A percentile compares a stretch with the other conserved stretches of the same genome.
phyloP scores from a whole-genome alignment of 768 basidiomycete genomes.

The Pleurotus djamor region DNA sequence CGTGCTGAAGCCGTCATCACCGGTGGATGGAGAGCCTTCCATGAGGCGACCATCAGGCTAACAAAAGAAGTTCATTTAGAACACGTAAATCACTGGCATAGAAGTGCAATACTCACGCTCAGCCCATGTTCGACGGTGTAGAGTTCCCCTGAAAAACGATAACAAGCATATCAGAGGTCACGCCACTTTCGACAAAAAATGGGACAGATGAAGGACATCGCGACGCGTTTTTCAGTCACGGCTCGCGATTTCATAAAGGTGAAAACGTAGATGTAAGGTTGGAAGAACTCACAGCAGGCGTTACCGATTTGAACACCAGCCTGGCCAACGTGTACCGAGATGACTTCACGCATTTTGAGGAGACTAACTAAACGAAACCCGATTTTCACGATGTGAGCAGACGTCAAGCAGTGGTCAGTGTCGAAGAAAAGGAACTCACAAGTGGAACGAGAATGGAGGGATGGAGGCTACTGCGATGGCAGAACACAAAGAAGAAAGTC shows the following conservation, averaged over 20 bases:
- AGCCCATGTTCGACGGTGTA: slow-evolving; percentile 99
- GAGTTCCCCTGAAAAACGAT: slow-evolving; percentile 76
- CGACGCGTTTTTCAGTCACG: slow-evolving; percentile 28
- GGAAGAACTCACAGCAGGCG: slow-evolving; percentile 85
- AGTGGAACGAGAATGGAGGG: slow-evolving; percentile 29
- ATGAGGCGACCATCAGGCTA: slow-evolving; percentile 94
- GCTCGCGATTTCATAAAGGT: slow-evolving; percentile 14
- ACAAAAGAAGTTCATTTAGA: slow-evolving; percentile 17
- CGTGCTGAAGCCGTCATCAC: slow-evolving; percentile 94
- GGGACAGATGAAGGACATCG: slow-evolving; percentile 14
- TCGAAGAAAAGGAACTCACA: slow-evolving; percentile 19
- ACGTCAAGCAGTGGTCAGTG: slow-evolving; percentile 16
- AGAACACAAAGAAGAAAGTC: slow-evolving; percentile 39
- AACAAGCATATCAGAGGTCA: slow-evolving; percentile 21
- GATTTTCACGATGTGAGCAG: slow-evolving; percentile 18
- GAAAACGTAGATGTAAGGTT: slow-evolving; percentile 14
- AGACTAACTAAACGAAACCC: slow-evolving; percentile 3
- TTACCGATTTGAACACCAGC: slow-evolving; percentile 98
- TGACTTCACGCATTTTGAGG: slow-evolving; percentile 86
- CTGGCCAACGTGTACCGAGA: slow-evolving; percentile 98
- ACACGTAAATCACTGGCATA: slow-evolving; percentile 2
- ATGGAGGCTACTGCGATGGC: slow-evolving; percentile 35
- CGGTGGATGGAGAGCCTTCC: slow-evolving; percentile 70
- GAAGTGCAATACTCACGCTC: slow-evolving; percentile 59
- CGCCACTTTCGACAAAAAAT: slow-evolving; percentile 20